Percentiles rank a stretch among this genome's conserved stretches.
phyloP scores from a whole-genome alignment of 352 stramenopile genomes.

The Globisporangium paroecandrum region DNA sequence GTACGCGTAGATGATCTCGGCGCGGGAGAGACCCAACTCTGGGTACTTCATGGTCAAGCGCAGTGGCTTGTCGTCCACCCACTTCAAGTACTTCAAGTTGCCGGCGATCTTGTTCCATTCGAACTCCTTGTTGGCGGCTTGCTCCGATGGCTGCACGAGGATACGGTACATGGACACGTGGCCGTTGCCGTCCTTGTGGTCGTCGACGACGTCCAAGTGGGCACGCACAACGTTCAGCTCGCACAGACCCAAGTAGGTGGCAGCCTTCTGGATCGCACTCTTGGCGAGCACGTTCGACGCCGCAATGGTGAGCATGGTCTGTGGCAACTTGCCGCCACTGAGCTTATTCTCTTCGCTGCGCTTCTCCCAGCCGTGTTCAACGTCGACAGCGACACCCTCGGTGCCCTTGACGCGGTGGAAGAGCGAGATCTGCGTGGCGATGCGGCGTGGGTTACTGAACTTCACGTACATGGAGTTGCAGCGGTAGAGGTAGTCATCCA shows the following conservation, averaged over 20 bases:
- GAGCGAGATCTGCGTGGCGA: slow-evolving; percentile 67
- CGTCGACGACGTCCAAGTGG: slow-evolving; percentile 93
- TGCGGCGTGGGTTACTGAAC: slow-evolving; percentile 72
- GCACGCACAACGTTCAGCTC: slow-evolving; percentile 93
- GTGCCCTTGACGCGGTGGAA: slow-evolving; percentile 68
- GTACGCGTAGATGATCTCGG: slow-evolving; percentile 96
- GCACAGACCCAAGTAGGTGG: slow-evolving; percentile 89
- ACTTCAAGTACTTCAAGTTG: slow-evolving; percentile 90
- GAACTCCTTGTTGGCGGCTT: slow-evolving; percentile 54
- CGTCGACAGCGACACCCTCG: slow-evolving; percentile 68
- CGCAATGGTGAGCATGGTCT: slow-evolving; percentile 86
- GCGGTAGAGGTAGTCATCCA: slow-evolving; percentile 64
- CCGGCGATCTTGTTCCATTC: slow-evolving; percentile 81
- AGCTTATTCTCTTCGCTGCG: slow-evolving; percentile 83
- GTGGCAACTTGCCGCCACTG: slow-evolving; percentile 38
- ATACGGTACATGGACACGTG: slow-evolving; percentile 82
- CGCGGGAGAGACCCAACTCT: slow-evolving; percentile 87
- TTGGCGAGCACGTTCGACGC: slow-evolving; percentile 83
- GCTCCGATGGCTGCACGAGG: slow-evolving; percentile 64
- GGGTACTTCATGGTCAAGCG: slow-evolving; percentile 81
- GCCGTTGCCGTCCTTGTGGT: slow-evolving; percentile 68
- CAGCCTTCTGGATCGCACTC: slow-evolving; percentile 75
- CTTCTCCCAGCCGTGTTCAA: slow-evolving; percentile 83
- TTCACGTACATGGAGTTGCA: slow-evolving; percentile 84
- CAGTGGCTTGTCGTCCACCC: slow-evolving; percentile 78